phyloP scores from a whole-genome alignment of 257 asterid species.

The Solanum clarkiae region DNA sequence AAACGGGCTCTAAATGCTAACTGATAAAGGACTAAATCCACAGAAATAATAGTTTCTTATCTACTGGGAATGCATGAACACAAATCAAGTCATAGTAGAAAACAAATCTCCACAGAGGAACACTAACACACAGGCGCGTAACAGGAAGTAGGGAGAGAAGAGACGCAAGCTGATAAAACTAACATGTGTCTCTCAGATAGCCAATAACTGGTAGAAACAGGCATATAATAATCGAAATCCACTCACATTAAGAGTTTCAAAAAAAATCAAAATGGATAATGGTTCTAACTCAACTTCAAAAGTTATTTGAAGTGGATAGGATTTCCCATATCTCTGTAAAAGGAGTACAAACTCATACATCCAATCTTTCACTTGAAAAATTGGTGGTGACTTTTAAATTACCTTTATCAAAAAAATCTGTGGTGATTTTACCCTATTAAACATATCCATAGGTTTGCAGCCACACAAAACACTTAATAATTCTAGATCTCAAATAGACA shows the following conservation, averaged over 20 bases:
- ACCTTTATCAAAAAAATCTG: not conserved
- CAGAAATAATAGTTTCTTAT: not conserved
- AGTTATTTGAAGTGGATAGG: not conserved
- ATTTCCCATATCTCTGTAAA: not conserved
- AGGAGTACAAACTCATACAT: not conserved
- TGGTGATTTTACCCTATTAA: not conserved
- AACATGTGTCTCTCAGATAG: not conserved
- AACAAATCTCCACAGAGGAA: not conserved
- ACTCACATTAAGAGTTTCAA: too few relatives aligned
- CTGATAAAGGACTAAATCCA: not conserved
- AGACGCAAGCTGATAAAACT: not conserved
- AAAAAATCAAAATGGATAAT: not conserved
- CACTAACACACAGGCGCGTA: not conserved
- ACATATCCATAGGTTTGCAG: not conserved
- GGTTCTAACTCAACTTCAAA: not conserved
- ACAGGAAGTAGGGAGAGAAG: not conserved
- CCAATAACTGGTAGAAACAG: not conserved
- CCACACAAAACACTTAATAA: not conserved
- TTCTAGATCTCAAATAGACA: not conserved
- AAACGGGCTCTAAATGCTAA: not conserved
- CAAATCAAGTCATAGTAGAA: not conserved
- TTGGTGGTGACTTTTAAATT: not conserved
- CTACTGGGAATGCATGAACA: not conserved
- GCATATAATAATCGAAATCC: not conserved
- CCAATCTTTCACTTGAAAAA: not conserved